Evolutionary conservation across 352 stramenopile species (phyloP).

Genomic region (Blastocystis sp.): DNA sequence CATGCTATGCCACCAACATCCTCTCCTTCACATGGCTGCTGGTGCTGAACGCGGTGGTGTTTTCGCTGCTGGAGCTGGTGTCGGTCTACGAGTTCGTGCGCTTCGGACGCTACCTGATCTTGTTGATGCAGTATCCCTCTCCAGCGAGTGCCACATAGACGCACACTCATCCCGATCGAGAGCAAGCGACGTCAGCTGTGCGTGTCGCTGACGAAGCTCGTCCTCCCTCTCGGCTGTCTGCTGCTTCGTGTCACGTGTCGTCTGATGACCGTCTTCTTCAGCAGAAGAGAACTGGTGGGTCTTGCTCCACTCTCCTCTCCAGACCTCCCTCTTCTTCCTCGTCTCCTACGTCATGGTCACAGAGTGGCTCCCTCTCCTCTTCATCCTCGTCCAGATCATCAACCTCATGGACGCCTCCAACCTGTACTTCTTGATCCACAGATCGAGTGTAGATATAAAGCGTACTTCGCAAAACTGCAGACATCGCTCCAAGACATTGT

Average conservation of each 20-base stretch:
- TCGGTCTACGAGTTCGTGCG: background rate
- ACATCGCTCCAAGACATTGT: constrained; percentile 16
- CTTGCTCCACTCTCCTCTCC: background rate
- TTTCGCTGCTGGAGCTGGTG: background rate
- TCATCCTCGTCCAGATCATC: background rate
- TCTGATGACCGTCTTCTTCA: background rate
- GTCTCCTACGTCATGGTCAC: background rate
- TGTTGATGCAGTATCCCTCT: background rate
- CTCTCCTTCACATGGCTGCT: background rate
- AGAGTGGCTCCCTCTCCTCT: background rate
- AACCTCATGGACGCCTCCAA: background rate
- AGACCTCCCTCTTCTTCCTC: background rate
- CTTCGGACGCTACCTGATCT: background rate
- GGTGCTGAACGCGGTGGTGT: background rate
- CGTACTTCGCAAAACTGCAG: background rate
- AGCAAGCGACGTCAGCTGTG: background rate
- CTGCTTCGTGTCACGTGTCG: background rate
- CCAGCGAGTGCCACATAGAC: background rate
- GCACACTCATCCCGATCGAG: constrained; percentile 1
- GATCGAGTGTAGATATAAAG: background rate
- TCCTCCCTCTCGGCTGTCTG: background rate
- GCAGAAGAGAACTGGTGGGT: background rate
- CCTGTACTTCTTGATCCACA: background rate
- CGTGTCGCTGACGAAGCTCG: background rate
- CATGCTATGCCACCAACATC: background rate